Base-by-base conservation (phyloP, 208 protist genomes). In the Phytomonas francai region DNA sequence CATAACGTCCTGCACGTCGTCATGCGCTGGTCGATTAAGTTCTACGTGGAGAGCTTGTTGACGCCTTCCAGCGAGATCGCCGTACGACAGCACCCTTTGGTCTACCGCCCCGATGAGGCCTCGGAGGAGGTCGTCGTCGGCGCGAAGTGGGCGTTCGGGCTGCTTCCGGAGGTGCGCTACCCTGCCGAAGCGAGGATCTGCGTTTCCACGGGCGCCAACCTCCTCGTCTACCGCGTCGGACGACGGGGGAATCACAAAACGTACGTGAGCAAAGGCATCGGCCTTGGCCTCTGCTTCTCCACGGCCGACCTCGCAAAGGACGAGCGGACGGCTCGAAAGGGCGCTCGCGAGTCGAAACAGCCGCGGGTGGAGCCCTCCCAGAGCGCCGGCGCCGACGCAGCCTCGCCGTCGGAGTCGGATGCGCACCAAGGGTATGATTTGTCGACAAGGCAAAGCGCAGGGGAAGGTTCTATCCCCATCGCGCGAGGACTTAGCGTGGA, bases 1-100 rank as follows among this genome's bases (percentile, higher is more conserved):
- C 89, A 95, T 79, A 93, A 93, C 71, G 76, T 95, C 0, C 70
- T 95, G 30, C 67, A 77, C 56, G 80, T 95, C n/a, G 79, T 76
- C 64, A 89, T 80, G 14, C 78, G 74, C 25, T 87, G 79, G 77
- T 68, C 68, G 22, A 71, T 95, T n/a, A 73, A 71, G 16, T 68
- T 95, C 30, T 84, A 83, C 67, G 63, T 87, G 45, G 71, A 64
- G 11, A 74, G 45, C 36, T 64, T 89, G 42, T 61, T 79, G 27
- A 65, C 45, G n/a, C 77, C 78, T 11, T 74, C 78, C 0, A 67
- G 58, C 6, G 63, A 78, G 9, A 68, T 87, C 32, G 49, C 63
- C 6, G 57, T 83, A 4, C 74, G 71, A 9, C 66, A 77, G 31
- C 75, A 84, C 51, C 71, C 77, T 0, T 65, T 85, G n/a, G 64